Conservation (phyloP, 768 basidiomycete genomes). For the Termitomyces eurrhizus region DNA sequence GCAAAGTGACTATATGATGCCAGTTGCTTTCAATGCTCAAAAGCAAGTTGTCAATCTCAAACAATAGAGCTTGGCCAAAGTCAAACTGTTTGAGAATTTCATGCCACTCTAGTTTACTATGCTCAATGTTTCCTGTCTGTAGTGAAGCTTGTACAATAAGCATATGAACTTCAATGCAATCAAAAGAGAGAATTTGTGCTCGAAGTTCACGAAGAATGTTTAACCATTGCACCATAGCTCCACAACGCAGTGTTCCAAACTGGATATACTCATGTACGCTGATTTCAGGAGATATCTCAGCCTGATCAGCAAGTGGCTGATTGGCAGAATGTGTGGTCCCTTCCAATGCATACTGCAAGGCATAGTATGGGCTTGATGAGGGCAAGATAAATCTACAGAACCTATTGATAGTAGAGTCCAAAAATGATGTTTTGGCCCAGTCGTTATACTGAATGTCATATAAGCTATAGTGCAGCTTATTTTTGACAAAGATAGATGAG, state of each 20-base stretch:
- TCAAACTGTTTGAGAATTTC: not conserved
- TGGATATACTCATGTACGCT: not conserved
- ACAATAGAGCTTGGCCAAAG: not conserved
- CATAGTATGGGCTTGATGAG: conserved; percentile 23
- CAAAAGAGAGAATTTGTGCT: not conserved
- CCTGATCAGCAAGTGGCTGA: conserved; percentile 23
- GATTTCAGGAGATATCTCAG: not conserved
- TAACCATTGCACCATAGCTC: not conserved
- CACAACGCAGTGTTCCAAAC: not conserved
- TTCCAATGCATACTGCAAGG: conserved; percentile 31
- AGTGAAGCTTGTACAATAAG: not conserved
- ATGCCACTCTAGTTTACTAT: not conserved
- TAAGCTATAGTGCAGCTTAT: conserved; percentile 25
- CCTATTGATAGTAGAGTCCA: conserved; percentile 9
- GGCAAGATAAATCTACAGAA: conserved; percentile 30
- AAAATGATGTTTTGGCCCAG: conserved; percentile 17
- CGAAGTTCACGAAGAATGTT: not conserved
- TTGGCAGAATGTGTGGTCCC: conserved; percentile 39
- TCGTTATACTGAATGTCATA: conserved; percentile 21
- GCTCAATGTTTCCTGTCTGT: not conserved
- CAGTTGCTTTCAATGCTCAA: not conserved
- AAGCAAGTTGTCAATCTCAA: not conserved
- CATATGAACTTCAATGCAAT: not conserved
- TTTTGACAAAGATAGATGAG: conserved; percentile 23
- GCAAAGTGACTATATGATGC: not conserved